A percentile compares a stretch with the other conserved stretches of the same genome.
Conservation (phyloP, 345 rosid genomes). For the Salix arbutifolia region DNA sequence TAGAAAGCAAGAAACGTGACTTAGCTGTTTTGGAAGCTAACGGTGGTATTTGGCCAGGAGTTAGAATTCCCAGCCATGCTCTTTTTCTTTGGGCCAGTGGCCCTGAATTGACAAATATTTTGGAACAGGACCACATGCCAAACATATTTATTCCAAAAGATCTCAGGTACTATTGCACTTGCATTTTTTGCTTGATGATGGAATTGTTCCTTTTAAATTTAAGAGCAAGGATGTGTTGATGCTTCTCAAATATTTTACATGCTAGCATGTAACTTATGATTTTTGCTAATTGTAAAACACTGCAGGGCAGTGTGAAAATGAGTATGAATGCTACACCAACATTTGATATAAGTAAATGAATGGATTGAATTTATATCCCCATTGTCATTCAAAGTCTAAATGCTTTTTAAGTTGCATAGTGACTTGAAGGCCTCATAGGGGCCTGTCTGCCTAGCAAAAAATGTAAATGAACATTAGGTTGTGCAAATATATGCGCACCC, state of each 20-base stretch:
- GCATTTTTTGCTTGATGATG: neutral
- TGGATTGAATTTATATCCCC: too few relatives aligned
- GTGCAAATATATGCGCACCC: too few relatives aligned
- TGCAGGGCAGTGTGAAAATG: too few relatives aligned
- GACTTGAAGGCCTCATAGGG: too few relatives aligned
- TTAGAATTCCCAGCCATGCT: constrained; percentile 77
- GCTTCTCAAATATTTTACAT: neutral
- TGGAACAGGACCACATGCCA: constrained; percentile 91
- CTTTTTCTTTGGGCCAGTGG: constrained; percentile 97
- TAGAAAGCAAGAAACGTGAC: constrained; percentile 77
- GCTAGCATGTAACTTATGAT: too few relatives aligned
- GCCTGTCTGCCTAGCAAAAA: too few relatives aligned
- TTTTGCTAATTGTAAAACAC: too few relatives aligned
- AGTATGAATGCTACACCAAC: too few relatives aligned
- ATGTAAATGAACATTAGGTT: too few relatives aligned
- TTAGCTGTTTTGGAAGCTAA: constrained; percentile 82
- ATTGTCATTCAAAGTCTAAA: too few relatives aligned
- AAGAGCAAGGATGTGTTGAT: neutral
- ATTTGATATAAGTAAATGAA: too few relatives aligned
- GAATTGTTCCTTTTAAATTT: neutral
- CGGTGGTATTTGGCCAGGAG: constrained; percentile 88
- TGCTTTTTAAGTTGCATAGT: too few relatives aligned
- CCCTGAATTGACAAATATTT: constrained; percentile 58
- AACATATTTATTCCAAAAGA: constrained; percentile 87
- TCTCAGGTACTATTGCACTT: constrained; percentile 47